Evolutionary conservation across 768 basidiomycete species (phyloP).

Genomic region (Sarcomyxa edulis): DNA sequence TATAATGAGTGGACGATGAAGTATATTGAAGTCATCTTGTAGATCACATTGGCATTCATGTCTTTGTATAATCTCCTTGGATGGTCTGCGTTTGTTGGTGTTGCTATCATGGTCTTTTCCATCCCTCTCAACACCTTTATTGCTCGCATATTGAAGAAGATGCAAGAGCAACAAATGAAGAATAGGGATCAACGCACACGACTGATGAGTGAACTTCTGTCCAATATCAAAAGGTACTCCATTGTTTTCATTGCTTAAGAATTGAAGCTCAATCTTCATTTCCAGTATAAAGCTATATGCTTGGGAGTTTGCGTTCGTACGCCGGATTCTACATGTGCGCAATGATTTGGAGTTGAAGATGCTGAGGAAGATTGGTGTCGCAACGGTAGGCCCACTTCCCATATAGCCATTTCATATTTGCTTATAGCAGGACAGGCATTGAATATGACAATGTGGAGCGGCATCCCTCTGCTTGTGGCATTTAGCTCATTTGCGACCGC

Average conservation of each 20-base stretch:
- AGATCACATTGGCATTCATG: constrained; percentile 86
- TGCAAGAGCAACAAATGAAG: constrained; percentile 92
- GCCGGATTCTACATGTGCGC: constrained; percentile 71
- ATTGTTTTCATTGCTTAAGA: background rate
- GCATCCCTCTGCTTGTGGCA: constrained; percentile 66
- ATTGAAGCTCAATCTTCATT: too few species aligned
- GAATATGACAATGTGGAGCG: constrained; percentile 43
- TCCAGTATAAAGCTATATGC: constrained; percentile 86
- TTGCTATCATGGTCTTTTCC: constrained; percentile 82
- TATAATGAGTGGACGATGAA: too few species aligned
- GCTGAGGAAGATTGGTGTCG: constrained; percentile 78
- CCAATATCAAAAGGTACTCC: constrained; percentile 88
- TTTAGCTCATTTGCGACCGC: constrained; percentile 81
- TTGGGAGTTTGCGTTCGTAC: constrained; percentile 90
- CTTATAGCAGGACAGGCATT: constrained; percentile 33
- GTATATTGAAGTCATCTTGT: background rate
- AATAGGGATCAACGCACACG: constrained; percentile 80
- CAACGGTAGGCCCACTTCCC: constrained; percentile 43
- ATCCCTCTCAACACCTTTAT: constrained; percentile 72
- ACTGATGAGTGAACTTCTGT: constrained; percentile 90
- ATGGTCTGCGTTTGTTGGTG: constrained; percentile 88
- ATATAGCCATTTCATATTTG: constrained; percentile 7
- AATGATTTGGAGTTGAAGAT: constrained; percentile 80
- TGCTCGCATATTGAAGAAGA: constrained; percentile 61
- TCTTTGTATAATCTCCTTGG: constrained; percentile 88